Conservation (phyloP, 2,329 filamentous ascomycete genomes). For the Fusarium nelsonii region DNA sequence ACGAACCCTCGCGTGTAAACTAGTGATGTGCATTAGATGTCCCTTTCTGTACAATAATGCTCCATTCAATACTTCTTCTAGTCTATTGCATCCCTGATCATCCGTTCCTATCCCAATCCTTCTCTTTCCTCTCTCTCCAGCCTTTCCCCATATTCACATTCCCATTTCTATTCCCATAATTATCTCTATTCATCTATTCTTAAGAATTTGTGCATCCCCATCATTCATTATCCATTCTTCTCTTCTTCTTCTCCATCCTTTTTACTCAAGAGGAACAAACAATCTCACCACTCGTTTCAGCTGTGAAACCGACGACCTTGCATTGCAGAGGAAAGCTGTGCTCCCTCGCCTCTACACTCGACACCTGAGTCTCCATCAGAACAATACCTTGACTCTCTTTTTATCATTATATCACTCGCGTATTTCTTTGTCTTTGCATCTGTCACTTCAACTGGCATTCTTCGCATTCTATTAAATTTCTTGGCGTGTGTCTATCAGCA, state of each 20-base stretch:
- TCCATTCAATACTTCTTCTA: conserved; percentile 9
- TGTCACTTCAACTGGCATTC: conserved; percentile 1
- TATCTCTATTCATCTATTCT: not conserved
- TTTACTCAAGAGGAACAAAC: conserved; percentile 28
- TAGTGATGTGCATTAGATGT: conserved; percentile 41
- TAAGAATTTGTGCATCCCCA: conserved; percentile 34
- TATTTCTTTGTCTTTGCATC: conserved; percentile 3
- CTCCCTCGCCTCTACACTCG: conserved; percentile 38
- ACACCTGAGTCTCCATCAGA: conserved; percentile 8
- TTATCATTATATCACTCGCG: conserved; percentile 8
- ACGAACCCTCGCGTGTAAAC: conserved; percentile 7
- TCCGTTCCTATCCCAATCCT: conserved; percentile 21
- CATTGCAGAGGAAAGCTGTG: conserved; percentile 42
- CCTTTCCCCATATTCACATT: conserved; percentile 21
- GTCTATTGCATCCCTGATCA: conserved; percentile 28
- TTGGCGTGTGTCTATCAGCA: conserved; percentile 8
- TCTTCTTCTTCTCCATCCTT: conserved; percentile 6
- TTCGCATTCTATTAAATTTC: conserved; percentile 5
- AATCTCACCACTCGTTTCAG: conserved; percentile 42
- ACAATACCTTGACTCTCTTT: conserved; percentile 25
- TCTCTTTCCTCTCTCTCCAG: conserved; percentile 7
- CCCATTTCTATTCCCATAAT: conserved; percentile 5
- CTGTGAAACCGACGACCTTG: conserved; percentile 35
- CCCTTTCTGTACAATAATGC: conserved; percentile 31
- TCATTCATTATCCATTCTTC: conserved; percentile 22